Evolutionary conservation across 345 rosid genomes (phyloP).

Genomic region (Firmiana major): DNA sequence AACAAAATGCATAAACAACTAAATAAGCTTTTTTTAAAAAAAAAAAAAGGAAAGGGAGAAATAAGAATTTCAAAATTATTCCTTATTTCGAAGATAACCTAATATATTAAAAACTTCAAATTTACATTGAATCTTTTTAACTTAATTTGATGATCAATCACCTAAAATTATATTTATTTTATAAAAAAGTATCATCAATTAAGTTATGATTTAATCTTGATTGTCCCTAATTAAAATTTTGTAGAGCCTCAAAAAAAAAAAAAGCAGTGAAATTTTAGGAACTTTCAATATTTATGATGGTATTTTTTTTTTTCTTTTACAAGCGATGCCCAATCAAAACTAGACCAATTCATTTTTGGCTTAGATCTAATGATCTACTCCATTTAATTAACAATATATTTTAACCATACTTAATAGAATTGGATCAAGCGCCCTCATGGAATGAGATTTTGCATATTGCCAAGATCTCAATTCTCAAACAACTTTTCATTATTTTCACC

Average conservation of each 20-base stretch:
- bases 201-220: no score
- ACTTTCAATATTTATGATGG: neutral
- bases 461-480: neutral
- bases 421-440: neutral
- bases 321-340: neutral
- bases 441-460: neutral
- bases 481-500: neutral
- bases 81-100: neutral
- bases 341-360: neutral
- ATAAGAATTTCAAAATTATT: neutral
- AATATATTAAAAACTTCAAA: neutral
- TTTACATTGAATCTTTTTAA: neutral
- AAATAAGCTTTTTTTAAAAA: neutral
- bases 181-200: neutral
- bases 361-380: neutral
- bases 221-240: no score
- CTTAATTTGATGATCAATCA: neutral
- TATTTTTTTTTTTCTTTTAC: neutral
- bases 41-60: neutral
- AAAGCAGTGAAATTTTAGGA: neutral
- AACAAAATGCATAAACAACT: no score
- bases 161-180: neutral
- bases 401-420: neutral
- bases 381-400: neutral
- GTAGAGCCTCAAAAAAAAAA: neutral